Base-by-base conservation (phyloP, 2,329 filamentous ascomycete genomes). In the Aspergillus versicolor region DNA sequence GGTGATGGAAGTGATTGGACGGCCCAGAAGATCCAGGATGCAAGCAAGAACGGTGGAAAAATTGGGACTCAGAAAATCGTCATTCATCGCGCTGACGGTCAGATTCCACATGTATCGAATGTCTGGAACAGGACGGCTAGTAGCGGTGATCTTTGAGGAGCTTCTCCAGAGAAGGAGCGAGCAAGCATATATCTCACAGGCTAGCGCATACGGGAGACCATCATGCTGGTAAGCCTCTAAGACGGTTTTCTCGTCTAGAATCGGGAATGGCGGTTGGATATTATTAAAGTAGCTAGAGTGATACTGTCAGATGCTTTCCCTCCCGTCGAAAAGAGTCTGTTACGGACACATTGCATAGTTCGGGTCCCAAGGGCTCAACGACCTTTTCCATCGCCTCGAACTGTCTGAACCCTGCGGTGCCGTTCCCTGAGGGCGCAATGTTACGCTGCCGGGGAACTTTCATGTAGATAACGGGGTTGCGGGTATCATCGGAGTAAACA, bases 71-170 rank as follows among this genome's bases (percentile, higher is more conserved):
- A 55, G 19, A 44, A 55, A 55, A n/a, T 55, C 52, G 22, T 55
- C 52, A 27, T 55, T 55, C 52, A 55, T 55, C 17, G 52, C 52
- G 19, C 52, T 55, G 15, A 55, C 52, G 15, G 52, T 48, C 17
- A 55, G 38, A 38, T 55, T 55, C 52, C 52, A 55, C 52, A 55
- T 55, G 24, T 55, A 55, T 27, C 37, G 38, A 27, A 55, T 55
- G 17, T 55, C 52, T 19, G 52, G 52, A 1, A 40, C 44, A 7
- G 52, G 45, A 19, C 52, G 52, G 38, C 24, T 30, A 1, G 44
- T 49, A 7, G 27, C 38, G 12, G 27, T 19, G 13, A 50, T 55
- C 2, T 43, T 43, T 2, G 45, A 27, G 3, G 52, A 55, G 8
- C 37, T n/a, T 27, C 43, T 55, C 52, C 52, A 55, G 27, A 55